Conservation (phyloP, 2,329 filamentous ascomycete species). For the Sporothrix brasiliensis region DNA sequence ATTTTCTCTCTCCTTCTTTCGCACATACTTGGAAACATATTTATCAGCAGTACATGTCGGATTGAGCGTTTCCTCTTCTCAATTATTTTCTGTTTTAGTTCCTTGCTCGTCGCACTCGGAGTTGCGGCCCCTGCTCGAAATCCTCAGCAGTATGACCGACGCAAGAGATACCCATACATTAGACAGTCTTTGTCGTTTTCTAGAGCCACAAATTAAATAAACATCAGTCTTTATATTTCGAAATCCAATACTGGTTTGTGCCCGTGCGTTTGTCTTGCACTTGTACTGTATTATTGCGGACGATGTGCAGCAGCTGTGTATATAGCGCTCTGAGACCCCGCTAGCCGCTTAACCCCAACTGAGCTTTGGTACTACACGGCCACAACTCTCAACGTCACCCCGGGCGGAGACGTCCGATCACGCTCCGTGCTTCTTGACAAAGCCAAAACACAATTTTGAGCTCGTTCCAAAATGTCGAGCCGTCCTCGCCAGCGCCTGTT, state of each 20-base stretch:
- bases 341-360: not conserved
- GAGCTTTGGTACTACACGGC: not conserved
- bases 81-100: not conserved
- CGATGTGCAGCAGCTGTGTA: not conserved
- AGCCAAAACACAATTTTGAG: not conserved
- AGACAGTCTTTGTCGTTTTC: not conserved
- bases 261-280: not conserved
- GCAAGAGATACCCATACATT: not conserved
- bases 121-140: not conserved
- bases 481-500: conserved; percentile 4
- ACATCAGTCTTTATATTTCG: not conserved
- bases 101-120: no score
- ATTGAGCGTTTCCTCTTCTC: not conserved
- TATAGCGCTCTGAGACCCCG: conserved; percentile 11
- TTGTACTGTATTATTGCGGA: not conserved
- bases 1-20: not conserved
- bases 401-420: not conserved
- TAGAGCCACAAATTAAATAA: not conserved
- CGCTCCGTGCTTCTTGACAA: not conserved
- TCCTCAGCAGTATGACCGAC: not conserved
- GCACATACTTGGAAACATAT: not conserved
- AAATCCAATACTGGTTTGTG: not conserved
- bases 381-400: not conserved
- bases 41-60: not conserved
- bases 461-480: not conserved